Percentiles rank a stretch among this genome's conserved stretches.
These are phyloP conservation scores for Penicillium fimorum DNA, from an alignment of 495 filamentous ascomycete species.

Conservation along the genomic window DNA sequence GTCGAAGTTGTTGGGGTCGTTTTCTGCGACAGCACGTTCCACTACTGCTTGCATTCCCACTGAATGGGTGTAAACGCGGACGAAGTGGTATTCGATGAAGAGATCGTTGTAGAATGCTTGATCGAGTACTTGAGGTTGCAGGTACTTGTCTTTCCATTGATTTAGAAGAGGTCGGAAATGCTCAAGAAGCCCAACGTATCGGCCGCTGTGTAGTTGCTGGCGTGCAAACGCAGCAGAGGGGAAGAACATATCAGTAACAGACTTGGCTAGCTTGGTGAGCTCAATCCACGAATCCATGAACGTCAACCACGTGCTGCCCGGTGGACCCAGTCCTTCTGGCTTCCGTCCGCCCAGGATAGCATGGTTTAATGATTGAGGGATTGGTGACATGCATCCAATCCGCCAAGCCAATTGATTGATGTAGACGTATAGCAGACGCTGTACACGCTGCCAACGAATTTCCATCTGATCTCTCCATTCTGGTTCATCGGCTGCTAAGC, in stretches of 20 bases:
- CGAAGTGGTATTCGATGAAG: constrained; percentile 55
- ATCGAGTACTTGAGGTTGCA: constrained; percentile 39
- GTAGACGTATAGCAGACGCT: constrained; percentile 51
- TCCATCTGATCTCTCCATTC: constrained; percentile 39
- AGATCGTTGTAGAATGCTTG: constrained; percentile 46
- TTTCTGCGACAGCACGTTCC: constrained; percentile 44
- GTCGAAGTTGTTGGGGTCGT: constrained; percentile 38
- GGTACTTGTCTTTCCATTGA: constrained; percentile 51
- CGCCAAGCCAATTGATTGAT: constrained; percentile 54
- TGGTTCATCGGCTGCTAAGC: constrained; percentile 22
- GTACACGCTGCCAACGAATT: constrained; percentile 43
- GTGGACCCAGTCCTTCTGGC: constrained; percentile 28
- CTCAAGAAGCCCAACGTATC: constrained; percentile 53
- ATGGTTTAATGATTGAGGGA: constrained; percentile 50
- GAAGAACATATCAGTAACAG: constrained; percentile 54
- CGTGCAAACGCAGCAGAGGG: constrained; percentile 51
- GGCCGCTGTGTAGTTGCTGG: constrained; percentile 51
- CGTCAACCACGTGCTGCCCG: constrained; percentile 39
- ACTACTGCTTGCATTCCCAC: constrained; percentile 57
- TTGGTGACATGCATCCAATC: constrained; percentile 54
- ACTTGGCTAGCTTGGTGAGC: constrained; percentile 52
- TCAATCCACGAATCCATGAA: constrained; percentile 55
- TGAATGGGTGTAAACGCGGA: constrained; percentile 53
- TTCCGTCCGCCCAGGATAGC: constrained; percentile 38
- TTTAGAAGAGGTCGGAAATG: constrained; percentile 51